Percentiles rank a stretch among this genome's conserved stretches.
phyloP scores from a whole-genome alignment of 805 yeast genomes.

The Saccharomyces mikatae region DNA sequence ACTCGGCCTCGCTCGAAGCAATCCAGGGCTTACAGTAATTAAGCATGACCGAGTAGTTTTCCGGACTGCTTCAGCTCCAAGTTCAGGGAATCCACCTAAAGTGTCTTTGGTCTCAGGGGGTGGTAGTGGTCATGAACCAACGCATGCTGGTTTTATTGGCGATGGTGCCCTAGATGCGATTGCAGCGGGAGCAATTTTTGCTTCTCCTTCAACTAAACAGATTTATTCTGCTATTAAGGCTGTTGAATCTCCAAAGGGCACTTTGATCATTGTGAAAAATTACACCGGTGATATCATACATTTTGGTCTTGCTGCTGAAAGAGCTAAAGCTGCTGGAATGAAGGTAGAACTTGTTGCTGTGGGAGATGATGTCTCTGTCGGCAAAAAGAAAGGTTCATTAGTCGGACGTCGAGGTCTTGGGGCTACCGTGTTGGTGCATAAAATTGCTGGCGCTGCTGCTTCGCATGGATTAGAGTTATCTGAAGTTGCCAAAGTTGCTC shows the following conservation, averaged over 20 bases:
- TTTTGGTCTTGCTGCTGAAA: conserved; percentile 78
- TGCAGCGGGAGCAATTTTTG: conserved; percentile 73
- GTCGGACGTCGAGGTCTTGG: conserved; percentile 89
- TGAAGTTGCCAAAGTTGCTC: conserved; percentile 48
- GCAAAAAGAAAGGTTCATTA: conserved; percentile 67
- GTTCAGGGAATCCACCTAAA: conserved; percentile 35
- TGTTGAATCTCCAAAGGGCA: conserved; percentile 43
- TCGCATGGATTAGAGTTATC: conserved; percentile 34
- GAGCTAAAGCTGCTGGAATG: conserved; percentile 67
- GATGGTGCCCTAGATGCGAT: conserved; percentile 70
- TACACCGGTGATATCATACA: conserved; percentile 87
- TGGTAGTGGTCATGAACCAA: conserved; percentile 87
- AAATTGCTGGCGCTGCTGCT: conserved; percentile 65
- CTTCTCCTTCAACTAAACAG: conserved; percentile 82
- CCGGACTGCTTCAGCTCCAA: conserved; percentile 11
- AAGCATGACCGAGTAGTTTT: conserved; percentile 10
- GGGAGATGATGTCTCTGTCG: conserved; percentile 85
- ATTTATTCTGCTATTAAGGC: conserved; percentile 49
- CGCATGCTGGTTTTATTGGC: conserved; percentile 82
- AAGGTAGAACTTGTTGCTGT: conserved; percentile 66
- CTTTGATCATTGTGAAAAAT: conserved; percentile 69
- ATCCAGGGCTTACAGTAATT: conserved; percentile 13
- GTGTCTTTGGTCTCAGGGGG: conserved; percentile 75
- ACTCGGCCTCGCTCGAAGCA: conserved; percentile 14
- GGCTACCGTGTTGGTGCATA: conserved; percentile 77